Conservation (phyloP, 179 eudicot species). For the Actinidia arguta region DNA sequence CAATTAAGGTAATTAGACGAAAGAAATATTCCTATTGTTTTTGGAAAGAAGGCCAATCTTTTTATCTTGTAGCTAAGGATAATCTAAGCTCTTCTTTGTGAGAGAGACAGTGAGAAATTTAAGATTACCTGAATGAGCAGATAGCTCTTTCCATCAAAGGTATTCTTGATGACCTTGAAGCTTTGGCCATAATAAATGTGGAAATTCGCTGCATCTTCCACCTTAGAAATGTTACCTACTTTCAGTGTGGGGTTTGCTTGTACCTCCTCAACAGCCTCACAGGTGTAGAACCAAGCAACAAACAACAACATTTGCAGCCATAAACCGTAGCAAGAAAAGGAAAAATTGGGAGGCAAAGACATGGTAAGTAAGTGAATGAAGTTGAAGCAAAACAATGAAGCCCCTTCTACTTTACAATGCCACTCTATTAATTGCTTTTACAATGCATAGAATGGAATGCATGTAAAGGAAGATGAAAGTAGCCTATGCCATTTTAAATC, state of each 20-base stretch:
- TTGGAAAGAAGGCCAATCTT: too few species aligned
- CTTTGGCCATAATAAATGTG: constrained; percentile 85
- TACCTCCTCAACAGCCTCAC: constrained; percentile 3
- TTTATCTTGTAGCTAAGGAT: too few species aligned
- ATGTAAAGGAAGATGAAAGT: not conserved
- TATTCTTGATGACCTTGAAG: constrained; percentile 88
- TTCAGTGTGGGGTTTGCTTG: constrained; percentile 16
- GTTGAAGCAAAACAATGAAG: not conserved
- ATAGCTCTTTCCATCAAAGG: constrained; percentile 75
- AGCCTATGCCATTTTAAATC: constrained; percentile 2
- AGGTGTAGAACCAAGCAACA: constrained; percentile 3
- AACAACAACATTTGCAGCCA: constrained; percentile 17
- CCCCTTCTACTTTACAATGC: not conserved
- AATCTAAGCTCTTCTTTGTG: too few species aligned
- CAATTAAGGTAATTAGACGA: too few species aligned
- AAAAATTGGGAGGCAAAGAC: not conserved
- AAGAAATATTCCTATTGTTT: too few species aligned
- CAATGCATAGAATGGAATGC: not conserved
- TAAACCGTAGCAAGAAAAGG: not conserved
- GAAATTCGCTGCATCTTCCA: constrained; percentile 72
- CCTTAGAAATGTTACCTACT: constrained; percentile 61
- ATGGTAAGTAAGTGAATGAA: not conserved
- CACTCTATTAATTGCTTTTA: not conserved
- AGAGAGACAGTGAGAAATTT: constrained; percentile 3
- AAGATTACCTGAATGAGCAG: constrained; percentile 77